Evolutionary conservation across 2,329 filamentous ascomycete genomes (phyloP).

Genomic region (Scleromitrula shiraiana): DNA sequence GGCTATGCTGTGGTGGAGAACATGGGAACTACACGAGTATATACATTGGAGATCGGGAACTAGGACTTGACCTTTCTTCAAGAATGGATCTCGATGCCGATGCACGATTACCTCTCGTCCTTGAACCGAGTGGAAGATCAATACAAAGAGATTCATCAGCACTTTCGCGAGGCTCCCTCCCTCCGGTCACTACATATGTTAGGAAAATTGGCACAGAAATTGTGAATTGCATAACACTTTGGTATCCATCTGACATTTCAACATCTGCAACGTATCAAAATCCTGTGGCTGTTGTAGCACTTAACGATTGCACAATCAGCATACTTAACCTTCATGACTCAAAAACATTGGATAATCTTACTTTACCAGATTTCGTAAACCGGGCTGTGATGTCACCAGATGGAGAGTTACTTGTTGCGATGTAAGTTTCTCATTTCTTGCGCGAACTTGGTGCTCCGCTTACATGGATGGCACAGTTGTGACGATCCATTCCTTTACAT

Average conservation of each 20-base stretch:
- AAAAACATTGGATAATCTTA: slow-evolving; percentile 60
- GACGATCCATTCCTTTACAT: slow-evolving; percentile 84
- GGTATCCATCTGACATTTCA: slow-evolving; percentile 38
- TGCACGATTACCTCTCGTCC: slow-evolving; percentile 46
- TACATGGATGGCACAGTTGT: not conserved
- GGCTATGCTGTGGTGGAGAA: slow-evolving; percentile 85
- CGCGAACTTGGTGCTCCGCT: not conserved
- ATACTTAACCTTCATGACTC: slow-evolving; percentile 69
- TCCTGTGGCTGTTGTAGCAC: slow-evolving; percentile 66
- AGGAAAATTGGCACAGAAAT: slow-evolving; percentile 50
- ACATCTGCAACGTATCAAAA: slow-evolving; percentile 37
- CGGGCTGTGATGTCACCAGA: slow-evolving; percentile 91
- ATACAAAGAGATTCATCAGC: slow-evolving; percentile 11
- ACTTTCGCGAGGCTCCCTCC: slow-evolving; percentile 14
- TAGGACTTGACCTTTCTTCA: slow-evolving; percentile 1
- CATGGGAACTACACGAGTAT: slow-evolving; percentile 64
- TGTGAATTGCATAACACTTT: slow-evolving; percentile 60
- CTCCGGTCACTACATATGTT: slow-evolving; percentile 29
- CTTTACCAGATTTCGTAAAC: slow-evolving; percentile 81
- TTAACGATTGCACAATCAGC: slow-evolving; percentile 86
- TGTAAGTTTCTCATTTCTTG: slow-evolving; percentile 45
- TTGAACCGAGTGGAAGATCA: slow-evolving; percentile 28
- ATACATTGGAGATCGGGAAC: slow-evolving; percentile 19
- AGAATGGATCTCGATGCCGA: slow-evolving; percentile 41
- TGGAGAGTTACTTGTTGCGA: slow-evolving; percentile 65